Evolutionary conservation across 306 rosid species (phyloP), one percentile per base, ranked within the genome.

Genomic region (Crataegus laevigata): DNA sequence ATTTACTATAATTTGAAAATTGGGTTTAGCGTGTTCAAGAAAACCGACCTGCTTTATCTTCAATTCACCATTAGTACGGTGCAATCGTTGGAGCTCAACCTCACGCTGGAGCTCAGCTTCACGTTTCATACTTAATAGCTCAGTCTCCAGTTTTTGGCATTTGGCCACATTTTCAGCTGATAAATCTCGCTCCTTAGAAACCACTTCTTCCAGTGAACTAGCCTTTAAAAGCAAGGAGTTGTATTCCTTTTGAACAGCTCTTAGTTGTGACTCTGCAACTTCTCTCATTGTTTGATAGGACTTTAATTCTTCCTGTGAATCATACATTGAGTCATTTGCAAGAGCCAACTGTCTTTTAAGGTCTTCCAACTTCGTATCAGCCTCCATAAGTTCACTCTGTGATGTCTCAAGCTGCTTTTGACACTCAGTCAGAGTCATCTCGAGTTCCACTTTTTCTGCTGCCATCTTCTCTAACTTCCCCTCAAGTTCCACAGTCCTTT

Each of bases 21-120:
- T 38, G 11, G 40, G 65, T 15, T 43, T 17, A 22, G 47, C 19
- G 64, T 43, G 29, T 73, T 51, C 26, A 66, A 24, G 72, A 15
- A 68, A 81, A 86, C 92, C 82, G 54, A 88, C 97, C 97, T 88
- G 90, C 75, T 70, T 90, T 66, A 73, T 55, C 83, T 89, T 92
- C 83, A 86, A 68, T 38, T 88, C 77, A 17, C 52, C 77, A 45
- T 75, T 79, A 72, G 66, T 71, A 42, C 45, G 72, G 77, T 80
- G 74, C 64, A 34, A 65, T 9, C 25, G 80, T 78, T 26, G 72
- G 58, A 78, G 74, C 79, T 83, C 86, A 11, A 80, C 78, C 21
- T 84, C 89, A 57, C 69, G 80, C 81, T 71, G 79, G 80, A 75
- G 50, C 72, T 83, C 86, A 77, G 79, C 93, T 79, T 85, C 86